phyloP scores from a whole-genome alignment of 768 basidiomycete genomes.

The Auricularia auricula-judae region DNA sequence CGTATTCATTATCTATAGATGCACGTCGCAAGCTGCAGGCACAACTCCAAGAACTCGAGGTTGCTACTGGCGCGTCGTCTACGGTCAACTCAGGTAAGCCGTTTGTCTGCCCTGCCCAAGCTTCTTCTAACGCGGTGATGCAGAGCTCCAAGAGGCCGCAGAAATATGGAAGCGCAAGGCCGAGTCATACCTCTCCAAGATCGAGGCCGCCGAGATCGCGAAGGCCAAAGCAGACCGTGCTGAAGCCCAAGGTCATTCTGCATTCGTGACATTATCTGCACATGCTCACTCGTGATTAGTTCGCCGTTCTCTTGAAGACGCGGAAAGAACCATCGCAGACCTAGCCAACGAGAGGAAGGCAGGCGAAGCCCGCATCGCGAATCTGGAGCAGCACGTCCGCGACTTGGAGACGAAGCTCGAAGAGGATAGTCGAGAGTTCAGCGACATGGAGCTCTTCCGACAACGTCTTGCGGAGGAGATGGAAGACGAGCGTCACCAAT shows the following conservation, averaged over 20 bases:
- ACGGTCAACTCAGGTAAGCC: constrained; percentile 46
- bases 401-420: constrained; percentile 56
- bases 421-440: constrained; percentile 54
- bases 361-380: constrained; percentile 35
- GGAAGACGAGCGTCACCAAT: constrained; percentile 66
- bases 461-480: constrained; percentile 64
- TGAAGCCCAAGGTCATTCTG: constrained; percentile 43
- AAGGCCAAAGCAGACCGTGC: constrained; percentile 52
- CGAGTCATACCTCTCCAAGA: constrained; percentile 41
- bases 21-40: constrained; percentile 48
- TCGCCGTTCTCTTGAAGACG: constrained; percentile 47
- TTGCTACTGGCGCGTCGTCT: constrained; percentile 45
- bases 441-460: constrained; percentile 52
- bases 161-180: constrained; percentile 58
- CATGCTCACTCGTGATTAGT: constrained; percentile 24
- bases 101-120: not conserved
- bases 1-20: constrained; percentile 24
- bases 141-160: constrained; percentile 54
- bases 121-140: not conserved
- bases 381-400: constrained; percentile 39
- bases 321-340: constrained; percentile 47
- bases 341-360: constrained; percentile 41
- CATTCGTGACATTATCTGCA: too few relatives aligned
- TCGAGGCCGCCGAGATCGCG: constrained; percentile 60
- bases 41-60: constrained; percentile 52